Base-by-base conservation (phyloP, 805 yeast genomes). In the Metschnikowia lochheadii region DNA sequence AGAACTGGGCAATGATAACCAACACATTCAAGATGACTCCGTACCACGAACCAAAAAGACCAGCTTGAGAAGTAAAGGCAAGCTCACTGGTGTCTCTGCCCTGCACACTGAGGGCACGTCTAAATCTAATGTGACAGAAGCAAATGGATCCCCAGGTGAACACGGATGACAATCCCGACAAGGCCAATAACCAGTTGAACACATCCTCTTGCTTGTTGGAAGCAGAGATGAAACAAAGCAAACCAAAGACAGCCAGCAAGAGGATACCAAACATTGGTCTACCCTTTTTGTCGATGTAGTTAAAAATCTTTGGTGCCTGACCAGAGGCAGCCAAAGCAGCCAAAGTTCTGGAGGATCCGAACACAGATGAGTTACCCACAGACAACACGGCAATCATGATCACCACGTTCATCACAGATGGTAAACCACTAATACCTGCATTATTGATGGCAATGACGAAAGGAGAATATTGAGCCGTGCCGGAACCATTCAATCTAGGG, bases 361-460 rank as follows among this genome's bases (percentile, higher is more conserved):
- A 86, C 39, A 85, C 80, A 1, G 90, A 81, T 21, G 89, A 81
- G 72, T 85, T 86, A 57, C 89, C 90, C 48, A 85, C 72, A 32
- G 76, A 68, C 41, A 72, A 63, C 38, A 72, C 65, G 2, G 76
- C 66, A 18, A 72, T 64, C 48, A 72, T 60, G 13, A 72, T 74
- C 21, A 72, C 64, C 45, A 72, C 76, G 50, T 72, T 72, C 63
- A 72, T 70, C 29, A 72, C 70, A 2, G 76, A 70, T 20, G 77
- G 76, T 49, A 72, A 64, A 8, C 65, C 77, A 42, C 64, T 63
- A 48, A 72, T 72, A 14, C 75, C 72, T 7, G 74, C 76, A 6
- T 62, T 61, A 49, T 67, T 64, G 54, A 72, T 72, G 40, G 77
- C 76, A 55, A 72, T 69, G 41, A 72, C 77, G 49, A 72, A 72